These are phyloP conservation scores for Pseudozyma hubeiensis DNA, from an alignment of 1,284 basidiomycete species.

Conservation along the genomic window DNA sequence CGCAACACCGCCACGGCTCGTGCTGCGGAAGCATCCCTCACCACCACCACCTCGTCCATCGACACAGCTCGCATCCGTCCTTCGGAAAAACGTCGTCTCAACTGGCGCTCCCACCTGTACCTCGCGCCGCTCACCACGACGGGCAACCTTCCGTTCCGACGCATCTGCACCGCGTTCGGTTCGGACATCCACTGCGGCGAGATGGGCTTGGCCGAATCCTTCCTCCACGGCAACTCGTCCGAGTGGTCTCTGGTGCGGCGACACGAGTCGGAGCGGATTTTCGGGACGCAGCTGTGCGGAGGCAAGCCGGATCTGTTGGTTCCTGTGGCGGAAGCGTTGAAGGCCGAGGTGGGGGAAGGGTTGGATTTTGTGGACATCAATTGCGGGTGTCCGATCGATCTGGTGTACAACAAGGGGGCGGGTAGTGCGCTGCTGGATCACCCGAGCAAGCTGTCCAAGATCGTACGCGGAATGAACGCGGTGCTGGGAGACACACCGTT, in stretches of 20 bases:
- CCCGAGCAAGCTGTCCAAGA: constrained; percentile 83
- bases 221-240: constrained; percentile 53
- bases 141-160: constrained; percentile 93
- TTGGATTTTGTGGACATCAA: constrained; percentile 95
- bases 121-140: constrained; percentile 95
- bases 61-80: constrained; percentile 76
- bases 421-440: constrained; percentile 90
- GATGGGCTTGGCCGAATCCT: constrained; percentile 73
- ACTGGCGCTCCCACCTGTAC: constrained; percentile 88
- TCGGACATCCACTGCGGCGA: constrained; percentile 96
- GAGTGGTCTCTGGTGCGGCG: constrained; percentile 67
- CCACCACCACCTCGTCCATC: constrained; percentile 17
- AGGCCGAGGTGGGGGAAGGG: constrained; percentile 74
- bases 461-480: constrained; percentile 89
- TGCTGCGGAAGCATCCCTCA: constrained; percentile 19
- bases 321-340: constrained; percentile 85
- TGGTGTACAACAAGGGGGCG: constrained; percentile 90
- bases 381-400: constrained; percentile 95
- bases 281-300: constrained; percentile 82
- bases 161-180: constrained; percentile 85
- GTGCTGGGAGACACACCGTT: constrained; percentile 91
- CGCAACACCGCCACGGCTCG: constrained; percentile 30
- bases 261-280: constrained; percentile 87
- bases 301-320: constrained; percentile 75
- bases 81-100: constrained; percentile 84